These are phyloP conservation scores for Geotrichum histeridarum DNA, from an alignment of 1,139 yeast species.

Conservation along the genomic window DNA sequence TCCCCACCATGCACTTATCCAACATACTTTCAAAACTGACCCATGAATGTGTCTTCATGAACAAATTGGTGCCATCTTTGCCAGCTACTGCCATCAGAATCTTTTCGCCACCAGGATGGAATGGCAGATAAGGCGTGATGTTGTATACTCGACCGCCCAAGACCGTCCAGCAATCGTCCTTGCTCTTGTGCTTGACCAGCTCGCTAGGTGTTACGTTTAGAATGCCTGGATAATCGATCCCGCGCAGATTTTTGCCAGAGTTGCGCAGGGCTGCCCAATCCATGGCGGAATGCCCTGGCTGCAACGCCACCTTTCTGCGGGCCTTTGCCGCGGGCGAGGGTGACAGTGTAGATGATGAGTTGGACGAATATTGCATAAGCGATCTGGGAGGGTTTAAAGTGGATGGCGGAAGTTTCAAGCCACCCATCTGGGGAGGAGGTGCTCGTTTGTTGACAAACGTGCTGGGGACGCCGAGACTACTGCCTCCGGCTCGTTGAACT, in stretches of 20 bases:
- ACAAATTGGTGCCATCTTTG: conserved; percentile 72
- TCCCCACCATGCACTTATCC: conserved; percentile 72
- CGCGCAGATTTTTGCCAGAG: conserved; percentile 41
- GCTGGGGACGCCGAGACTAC: neutral
- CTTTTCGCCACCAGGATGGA: conserved; percentile 89
- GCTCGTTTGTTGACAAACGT: neutral
- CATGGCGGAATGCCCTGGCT: conserved; percentile 79
- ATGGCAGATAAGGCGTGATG: conserved; percentile 71
- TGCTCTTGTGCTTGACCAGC: conserved; percentile 52
- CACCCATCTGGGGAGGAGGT: neutral
- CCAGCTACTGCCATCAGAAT: conserved; percentile 82
- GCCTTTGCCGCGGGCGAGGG: conserved; percentile 1
- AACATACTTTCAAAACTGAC: conserved; percentile 77
- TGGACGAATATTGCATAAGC: conserved; percentile 6
- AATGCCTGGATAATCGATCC: conserved; percentile 27
- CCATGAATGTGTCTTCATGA: conserved; percentile 83
- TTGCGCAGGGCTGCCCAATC: conserved; percentile 73
- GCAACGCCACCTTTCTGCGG: conserved; percentile 50
- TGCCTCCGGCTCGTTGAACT: conserved; percentile 5
- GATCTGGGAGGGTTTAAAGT: conserved; percentile 11
- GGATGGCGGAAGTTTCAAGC: conserved; percentile 5
- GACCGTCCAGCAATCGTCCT: conserved; percentile 79
- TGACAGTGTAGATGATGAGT: neutral
- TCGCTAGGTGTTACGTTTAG: conserved; percentile 56
- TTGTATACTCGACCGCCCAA: conserved; percentile 79